phyloP scores from a whole-genome alignment of 2,329 filamentous ascomycete genomes.

The Hansfordia pulvinata region DNA sequence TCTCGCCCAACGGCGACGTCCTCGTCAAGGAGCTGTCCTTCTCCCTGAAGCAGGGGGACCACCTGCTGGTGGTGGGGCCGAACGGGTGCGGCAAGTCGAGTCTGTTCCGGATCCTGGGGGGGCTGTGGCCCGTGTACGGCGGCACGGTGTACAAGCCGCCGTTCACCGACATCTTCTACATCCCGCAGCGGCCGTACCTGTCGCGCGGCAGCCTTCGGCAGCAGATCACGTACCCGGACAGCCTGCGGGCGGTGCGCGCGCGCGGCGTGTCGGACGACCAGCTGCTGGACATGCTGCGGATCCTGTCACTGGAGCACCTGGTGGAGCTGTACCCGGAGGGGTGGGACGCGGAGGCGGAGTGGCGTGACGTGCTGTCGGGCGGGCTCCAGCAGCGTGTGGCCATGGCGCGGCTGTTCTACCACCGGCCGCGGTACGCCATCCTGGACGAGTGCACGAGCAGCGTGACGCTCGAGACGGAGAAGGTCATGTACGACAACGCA shows the following conservation, averaged over 20 bases:
- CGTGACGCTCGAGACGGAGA: slow-evolving; percentile 90
- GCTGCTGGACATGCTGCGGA: slow-evolving; percentile 60
- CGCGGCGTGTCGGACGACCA: slow-evolving; percentile 75
- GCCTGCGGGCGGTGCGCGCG: slow-evolving; percentile 70
- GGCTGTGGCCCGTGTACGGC: slow-evolving; percentile 95
- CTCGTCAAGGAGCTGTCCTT: slow-evolving; percentile 79
- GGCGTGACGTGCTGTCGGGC: slow-evolving; percentile 85
- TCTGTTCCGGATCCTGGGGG: slow-evolving; percentile 89
- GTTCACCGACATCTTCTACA: slow-evolving; percentile 93
- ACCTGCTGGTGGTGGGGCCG: slow-evolving; percentile 87
- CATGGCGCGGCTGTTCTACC: slow-evolving; percentile 93
- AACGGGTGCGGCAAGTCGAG: slow-evolving; percentile 97
- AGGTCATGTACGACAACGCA: slow-evolving; percentile 93
- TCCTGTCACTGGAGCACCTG: slow-evolving; percentile 72
- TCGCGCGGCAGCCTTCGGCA: slow-evolving; percentile 85
- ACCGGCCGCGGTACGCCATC: slow-evolving; percentile 84
- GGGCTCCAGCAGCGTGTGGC: slow-evolving; percentile 92
- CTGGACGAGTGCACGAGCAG: slow-evolving; percentile 92
- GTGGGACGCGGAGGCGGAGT: slow-evolving; percentile 92
- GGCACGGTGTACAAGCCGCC: slow-evolving; percentile 85
- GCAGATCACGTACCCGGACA: slow-evolving; percentile 94
- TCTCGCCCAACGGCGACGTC: slow-evolving; percentile 92
- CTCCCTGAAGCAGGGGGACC: slow-evolving; percentile 71
- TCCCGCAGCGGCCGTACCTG: slow-evolving; percentile 89
- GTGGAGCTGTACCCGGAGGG: slow-evolving; percentile 63